Conservation (phyloP, 208 protist genomes). For the Acanthamoeba divionensis region DNA sequence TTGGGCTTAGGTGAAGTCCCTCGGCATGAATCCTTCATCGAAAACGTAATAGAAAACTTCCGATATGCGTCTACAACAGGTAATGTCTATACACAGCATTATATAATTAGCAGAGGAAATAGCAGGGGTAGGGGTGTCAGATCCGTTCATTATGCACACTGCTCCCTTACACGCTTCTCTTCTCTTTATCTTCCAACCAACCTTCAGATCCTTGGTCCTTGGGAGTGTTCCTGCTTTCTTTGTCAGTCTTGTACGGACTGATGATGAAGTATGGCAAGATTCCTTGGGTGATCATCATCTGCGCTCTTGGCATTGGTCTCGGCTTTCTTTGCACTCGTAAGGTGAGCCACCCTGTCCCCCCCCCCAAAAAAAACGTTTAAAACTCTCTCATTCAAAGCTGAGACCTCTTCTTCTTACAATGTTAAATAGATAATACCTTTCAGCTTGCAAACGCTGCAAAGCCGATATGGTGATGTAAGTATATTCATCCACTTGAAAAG, state of each 20-base stretch:
- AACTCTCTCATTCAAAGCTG: neutral
- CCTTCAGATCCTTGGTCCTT: slow-evolving; percentile 39
- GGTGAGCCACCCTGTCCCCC: neutral
- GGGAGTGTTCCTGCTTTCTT: neutral
- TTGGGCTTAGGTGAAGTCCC: slow-evolving; percentile 38
- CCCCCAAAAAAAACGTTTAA: neutral
- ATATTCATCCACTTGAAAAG: neutral
- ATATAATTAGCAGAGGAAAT: too few species aligned
- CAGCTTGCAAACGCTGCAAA: neutral
- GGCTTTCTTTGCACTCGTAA: slow-evolving; percentile 2
- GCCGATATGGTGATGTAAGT: slow-evolving; percentile 34
- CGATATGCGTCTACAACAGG: neutral
- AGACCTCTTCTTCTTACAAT: neutral
- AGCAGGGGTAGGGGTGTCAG: too few species aligned
- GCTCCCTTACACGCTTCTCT: too few species aligned
- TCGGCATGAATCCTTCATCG: slow-evolving; percentile 50
- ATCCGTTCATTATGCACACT: too few species aligned
- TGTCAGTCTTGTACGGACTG: neutral
- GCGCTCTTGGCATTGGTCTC: slow-evolving; percentile 36
- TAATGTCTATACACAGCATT: too few species aligned
- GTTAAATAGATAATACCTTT: slow-evolving; percentile 17
- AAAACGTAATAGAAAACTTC: slow-evolving; percentile 46
- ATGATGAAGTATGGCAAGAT: slow-evolving; percentile 53
- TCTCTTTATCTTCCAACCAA: too few species aligned
- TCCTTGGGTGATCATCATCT: slow-evolving; percentile 57